Evolutionary conservation across 176 grass and related monocot genomes (phyloP).

Genomic region (Poa pratensis): DNA sequence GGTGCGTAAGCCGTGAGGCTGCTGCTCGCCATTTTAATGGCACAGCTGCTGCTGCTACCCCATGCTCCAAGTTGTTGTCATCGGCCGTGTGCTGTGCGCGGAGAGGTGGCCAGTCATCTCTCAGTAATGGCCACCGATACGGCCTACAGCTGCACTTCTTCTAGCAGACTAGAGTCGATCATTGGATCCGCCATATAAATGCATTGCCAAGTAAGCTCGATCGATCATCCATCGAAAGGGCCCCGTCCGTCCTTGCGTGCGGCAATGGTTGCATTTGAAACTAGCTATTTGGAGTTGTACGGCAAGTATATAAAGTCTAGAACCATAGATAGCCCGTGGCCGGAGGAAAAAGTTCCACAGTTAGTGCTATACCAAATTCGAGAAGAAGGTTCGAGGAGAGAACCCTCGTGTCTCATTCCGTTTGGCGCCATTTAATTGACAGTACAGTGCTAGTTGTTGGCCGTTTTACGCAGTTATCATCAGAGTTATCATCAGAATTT

Average conservation of each 20-base stretch:
- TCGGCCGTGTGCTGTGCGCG: background rate
- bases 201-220: background rate
- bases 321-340: background rate
- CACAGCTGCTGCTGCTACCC: slow-evolving; percentile 15
- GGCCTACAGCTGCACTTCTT: slow-evolving; percentile 41
- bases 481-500: slow-evolving; percentile 34
- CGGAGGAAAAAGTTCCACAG: background rate
- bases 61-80: slow-evolving; percentile 35
- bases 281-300: background rate
- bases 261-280: background rate
- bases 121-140: slow-evolving; percentile 33
- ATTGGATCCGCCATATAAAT: background rate
- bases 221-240: background rate
- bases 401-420: slow-evolving; percentile 22
- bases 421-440: background rate
- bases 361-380: background rate
- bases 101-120: slow-evolving; percentile 25
- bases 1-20: slow-evolving; percentile 7
- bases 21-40: slow-evolving; percentile 28
- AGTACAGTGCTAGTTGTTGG: slow-evolving; percentile 27
- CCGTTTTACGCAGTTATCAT: slow-evolving; percentile 12
- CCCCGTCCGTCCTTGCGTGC: background rate
- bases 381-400: background rate
- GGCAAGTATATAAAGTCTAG: background rate
- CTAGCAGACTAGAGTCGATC: background rate